Conservation (phyloP, 805 yeast species). For the Candida montana region DNA sequence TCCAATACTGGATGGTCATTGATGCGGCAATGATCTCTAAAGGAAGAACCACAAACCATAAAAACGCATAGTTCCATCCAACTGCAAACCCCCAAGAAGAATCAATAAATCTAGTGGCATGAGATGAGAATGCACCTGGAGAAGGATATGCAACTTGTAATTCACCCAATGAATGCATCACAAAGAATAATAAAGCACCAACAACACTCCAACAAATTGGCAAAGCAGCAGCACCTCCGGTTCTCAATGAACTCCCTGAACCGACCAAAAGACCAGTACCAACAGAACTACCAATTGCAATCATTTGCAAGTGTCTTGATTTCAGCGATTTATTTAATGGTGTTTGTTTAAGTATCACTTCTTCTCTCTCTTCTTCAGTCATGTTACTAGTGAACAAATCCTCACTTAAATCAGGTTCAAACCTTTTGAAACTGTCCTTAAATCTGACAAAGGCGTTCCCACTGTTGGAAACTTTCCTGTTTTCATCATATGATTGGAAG, state of each 20-base stretch:
- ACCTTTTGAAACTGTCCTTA: conserved; percentile 22
- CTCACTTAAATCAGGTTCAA: conserved; percentile 34
- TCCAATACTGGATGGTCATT: conserved; percentile 49
- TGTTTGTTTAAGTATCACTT: conserved; percentile 41
- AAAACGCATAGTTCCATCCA: conserved; percentile 52
- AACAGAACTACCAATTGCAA: conserved; percentile 63
- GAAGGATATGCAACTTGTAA: conserved; percentile 56
- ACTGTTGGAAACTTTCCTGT: not conserved
- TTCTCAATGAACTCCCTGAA: conserved; percentile 50
- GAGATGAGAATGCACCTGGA: conserved; percentile 61
- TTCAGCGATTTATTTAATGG: conserved; percentile 54
- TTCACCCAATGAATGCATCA: conserved; percentile 60
- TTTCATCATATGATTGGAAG: conserved; percentile 6
- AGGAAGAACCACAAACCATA: conserved; percentile 48
- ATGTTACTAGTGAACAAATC: conserved; percentile 31
- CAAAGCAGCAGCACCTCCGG: conserved; percentile 63
- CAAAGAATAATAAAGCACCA: conserved; percentile 51
- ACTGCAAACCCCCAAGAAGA: conserved; percentile 59
- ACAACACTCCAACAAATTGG: conserved; percentile 50
- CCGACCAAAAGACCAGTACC: conserved; percentile 70
- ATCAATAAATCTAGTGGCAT: conserved; percentile 54
- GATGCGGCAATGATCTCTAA: conserved; percentile 50
- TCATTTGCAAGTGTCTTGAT: conserved; percentile 57
- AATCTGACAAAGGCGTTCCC: conserved; percentile 8
- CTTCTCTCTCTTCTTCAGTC: conserved; percentile 38